Conservation (phyloP, 1,284 basidiomycete genomes). For the Cystobasidium slooffiae region DNA sequence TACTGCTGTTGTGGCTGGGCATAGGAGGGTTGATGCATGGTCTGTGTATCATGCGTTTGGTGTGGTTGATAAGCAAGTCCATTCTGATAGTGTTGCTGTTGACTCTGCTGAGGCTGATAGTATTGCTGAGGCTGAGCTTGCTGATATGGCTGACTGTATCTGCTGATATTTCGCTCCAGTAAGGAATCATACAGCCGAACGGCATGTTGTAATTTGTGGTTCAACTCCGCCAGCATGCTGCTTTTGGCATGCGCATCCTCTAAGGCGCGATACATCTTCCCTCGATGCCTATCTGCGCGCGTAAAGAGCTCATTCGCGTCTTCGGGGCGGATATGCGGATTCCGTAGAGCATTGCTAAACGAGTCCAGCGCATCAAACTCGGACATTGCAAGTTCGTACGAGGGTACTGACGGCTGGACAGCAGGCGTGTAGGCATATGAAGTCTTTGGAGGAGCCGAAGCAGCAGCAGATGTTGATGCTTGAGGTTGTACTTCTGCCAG, state of each 20-base stretch:
- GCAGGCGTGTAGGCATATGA: constrained; percentile 33
- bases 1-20: constrained; percentile 15
- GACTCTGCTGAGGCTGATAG: constrained; percentile 5
- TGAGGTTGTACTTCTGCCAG: constrained; percentile 76
- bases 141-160: constrained; percentile 38
- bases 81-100: background rate
- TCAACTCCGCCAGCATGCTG: constrained; percentile 49
- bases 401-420: constrained; percentile 30
- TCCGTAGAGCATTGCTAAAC: constrained; percentile 24
- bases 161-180: constrained; percentile 42
- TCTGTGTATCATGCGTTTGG: background rate
- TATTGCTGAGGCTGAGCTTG: constrained; percentile 16
- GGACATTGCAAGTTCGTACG: constrained; percentile 34
- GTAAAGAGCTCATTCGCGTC: constrained; percentile 42
- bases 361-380: constrained; percentile 41
- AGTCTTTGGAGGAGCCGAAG: constrained; percentile 28
- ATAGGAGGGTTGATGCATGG: background rate
- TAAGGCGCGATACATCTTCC: constrained; percentile 40
- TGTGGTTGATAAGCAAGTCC: constrained; percentile 11
- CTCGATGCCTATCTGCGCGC: constrained; percentile 36
- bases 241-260: constrained; percentile 37
- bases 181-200: constrained; percentile 50
- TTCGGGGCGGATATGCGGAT: constrained; percentile 19
- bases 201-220: constrained; percentile 49
- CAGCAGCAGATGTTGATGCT: constrained; percentile 29